A percentile compares a stretch with the other conserved stretches of the same genome.
These are phyloP conservation scores for Taiozyma sp. DNA, from an alignment of 1,139 yeast species.

Conservation along the genomic window DNA sequence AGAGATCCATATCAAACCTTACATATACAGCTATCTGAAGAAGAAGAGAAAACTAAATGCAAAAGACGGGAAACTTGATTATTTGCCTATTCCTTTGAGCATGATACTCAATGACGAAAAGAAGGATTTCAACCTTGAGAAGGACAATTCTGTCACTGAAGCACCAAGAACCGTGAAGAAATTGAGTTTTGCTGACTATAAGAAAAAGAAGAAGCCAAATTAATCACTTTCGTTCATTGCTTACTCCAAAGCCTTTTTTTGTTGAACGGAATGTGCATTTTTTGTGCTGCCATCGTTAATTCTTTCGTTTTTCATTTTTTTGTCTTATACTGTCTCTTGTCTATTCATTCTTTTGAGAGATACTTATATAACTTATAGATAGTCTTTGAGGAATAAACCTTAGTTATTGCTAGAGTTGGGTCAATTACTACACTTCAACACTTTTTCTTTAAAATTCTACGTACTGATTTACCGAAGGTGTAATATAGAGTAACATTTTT, in stretches of 20 bases:
- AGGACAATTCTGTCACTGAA: background rate
- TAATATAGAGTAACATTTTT: too few species aligned
- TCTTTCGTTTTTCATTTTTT: background rate
- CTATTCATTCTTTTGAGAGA: background rate
- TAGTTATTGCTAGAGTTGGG: too few species aligned
- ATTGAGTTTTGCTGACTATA: slow-evolving; percentile 79
- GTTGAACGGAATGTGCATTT: background rate
- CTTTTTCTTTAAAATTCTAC: background rate
- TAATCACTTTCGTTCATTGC: background rate
- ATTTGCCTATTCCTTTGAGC: slow-evolving; percentile 28
- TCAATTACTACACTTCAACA: background rate
- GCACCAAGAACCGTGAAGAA: slow-evolving; percentile 40
- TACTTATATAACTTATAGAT: background rate
- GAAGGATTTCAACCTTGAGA: background rate
- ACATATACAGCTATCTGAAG: slow-evolving; percentile 14
- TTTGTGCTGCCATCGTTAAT: background rate
- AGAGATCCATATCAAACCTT: slow-evolving; percentile 17
- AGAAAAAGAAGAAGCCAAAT: slow-evolving; percentile 53
- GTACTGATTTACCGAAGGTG: background rate
- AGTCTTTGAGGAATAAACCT: background rate
- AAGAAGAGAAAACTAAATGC: slow-evolving; percentile 10
- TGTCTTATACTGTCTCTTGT: background rate
- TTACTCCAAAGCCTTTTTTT: background rate
- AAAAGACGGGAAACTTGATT: slow-evolving; percentile 14
- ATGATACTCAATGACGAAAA: slow-evolving; percentile 5